Evolutionary conservation across 2,329 filamentous ascomycete genomes (phyloP).

Genomic region (Fusarium annulatum): DNA sequence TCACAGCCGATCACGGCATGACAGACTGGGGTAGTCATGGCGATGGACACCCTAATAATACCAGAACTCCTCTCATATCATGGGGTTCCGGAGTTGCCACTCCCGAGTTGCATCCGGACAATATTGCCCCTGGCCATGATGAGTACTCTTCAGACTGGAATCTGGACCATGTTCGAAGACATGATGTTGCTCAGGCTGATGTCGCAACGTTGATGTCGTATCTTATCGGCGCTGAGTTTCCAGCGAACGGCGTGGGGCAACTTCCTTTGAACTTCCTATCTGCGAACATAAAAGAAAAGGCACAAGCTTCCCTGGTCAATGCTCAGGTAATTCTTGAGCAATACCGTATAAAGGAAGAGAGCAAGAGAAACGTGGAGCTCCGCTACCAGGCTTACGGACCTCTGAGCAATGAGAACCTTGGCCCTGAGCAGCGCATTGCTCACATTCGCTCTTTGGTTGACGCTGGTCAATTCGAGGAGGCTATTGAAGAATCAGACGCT

Average conservation of each 20-base stretch:
- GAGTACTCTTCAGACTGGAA: slow-evolving; percentile 93
- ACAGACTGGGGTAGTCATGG: slow-evolving; percentile 99
- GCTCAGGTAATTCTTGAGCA: slow-evolving; percentile 91
- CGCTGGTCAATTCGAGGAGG: slow-evolving; percentile 74
- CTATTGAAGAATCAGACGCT: slow-evolving; percentile 80
- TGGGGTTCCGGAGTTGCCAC: slow-evolving; percentile 93
- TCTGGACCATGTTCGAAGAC: slow-evolving; percentile 80
- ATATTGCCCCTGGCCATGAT: slow-evolving; percentile 82
- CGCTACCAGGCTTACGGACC: slow-evolving; percentile 80
- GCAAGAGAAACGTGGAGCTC: slow-evolving; percentile 80
- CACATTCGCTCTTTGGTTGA: slow-evolving; percentile 77
- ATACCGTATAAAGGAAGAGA: slow-evolving; percentile 92
- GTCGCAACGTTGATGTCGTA: slow-evolving; percentile 97
- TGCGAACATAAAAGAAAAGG: slow-evolving; percentile 78
- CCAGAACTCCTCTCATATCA: slow-evolving; percentile 87
- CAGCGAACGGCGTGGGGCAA: slow-evolving; percentile 95
- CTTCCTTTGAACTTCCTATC: slow-evolving; percentile 86
- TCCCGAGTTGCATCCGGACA: slow-evolving; percentile 68
- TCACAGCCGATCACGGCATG: slow-evolving; percentile 99
- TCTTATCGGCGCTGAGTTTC: slow-evolving; percentile 86
- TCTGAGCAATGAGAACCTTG: slow-evolving; percentile 71
- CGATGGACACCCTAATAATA: slow-evolving; percentile 97
- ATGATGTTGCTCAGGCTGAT: slow-evolving; percentile 95
- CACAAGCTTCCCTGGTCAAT: slow-evolving; percentile 85
- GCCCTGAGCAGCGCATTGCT: slow-evolving; percentile 73